Conservation (phyloP, 306 rosid genomes). For the Cucurbita pepo region DNA sequence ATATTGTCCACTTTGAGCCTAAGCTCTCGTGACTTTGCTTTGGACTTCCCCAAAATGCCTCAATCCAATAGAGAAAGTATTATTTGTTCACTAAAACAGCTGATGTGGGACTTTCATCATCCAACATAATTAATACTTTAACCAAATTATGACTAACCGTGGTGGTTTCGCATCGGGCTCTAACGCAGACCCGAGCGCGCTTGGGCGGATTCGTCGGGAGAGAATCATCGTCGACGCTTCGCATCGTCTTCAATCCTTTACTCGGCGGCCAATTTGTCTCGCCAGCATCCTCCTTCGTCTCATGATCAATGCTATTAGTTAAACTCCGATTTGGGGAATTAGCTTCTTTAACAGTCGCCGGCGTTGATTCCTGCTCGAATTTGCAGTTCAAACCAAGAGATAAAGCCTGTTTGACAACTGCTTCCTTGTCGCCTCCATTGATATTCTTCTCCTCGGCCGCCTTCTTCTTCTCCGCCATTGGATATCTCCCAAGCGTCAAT, state of each 20-base stretch:
- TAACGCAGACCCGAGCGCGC: slow-evolving; percentile 55
- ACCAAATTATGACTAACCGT: slow-evolving; percentile 23
- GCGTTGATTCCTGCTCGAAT: neutral
- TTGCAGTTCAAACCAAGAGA: slow-evolving; percentile 29
- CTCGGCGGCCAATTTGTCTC: slow-evolving; percentile 32
- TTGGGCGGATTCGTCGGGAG: slow-evolving; percentile 24
- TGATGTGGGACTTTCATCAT: too few species aligned
- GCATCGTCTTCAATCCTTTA: slow-evolving; percentile 19
- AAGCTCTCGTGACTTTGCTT: too few species aligned
- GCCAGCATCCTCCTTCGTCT: slow-evolving; percentile 17
- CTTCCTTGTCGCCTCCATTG: neutral
- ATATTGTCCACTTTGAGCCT: too few species aligned
- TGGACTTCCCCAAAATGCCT: too few species aligned
- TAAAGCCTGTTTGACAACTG: slow-evolving; percentile 16
- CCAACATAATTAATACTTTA: too few species aligned
- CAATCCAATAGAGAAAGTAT: too few species aligned
- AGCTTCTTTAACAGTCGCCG: neutral
- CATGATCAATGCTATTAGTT: neutral
- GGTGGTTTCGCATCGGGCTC: slow-evolving; percentile 56
- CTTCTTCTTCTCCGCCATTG: neutral
- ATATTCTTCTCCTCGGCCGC: neutral
- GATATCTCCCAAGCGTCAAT: slow-evolving; percentile 40
- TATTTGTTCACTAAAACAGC: too few species aligned
- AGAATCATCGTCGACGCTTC: slow-evolving; percentile 20
- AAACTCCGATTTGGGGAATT: neutral